Evolutionary conservation across 306 rosid genomes (phyloP).

Genomic region (Bauhinia variegata): DNA sequence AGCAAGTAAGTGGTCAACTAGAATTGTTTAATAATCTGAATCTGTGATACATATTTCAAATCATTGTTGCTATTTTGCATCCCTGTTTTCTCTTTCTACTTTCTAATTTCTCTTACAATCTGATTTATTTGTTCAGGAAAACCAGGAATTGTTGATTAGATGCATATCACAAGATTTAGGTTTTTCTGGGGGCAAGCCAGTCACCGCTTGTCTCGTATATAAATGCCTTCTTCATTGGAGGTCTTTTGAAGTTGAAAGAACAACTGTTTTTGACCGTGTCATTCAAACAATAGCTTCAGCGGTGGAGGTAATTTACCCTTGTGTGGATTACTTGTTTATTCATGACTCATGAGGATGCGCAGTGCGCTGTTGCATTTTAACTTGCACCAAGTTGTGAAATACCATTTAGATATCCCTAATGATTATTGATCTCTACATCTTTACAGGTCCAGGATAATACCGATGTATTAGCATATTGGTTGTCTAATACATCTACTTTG

Average conservation of each 20-base stretch:
- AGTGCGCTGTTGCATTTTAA: slow-evolving; percentile 35
- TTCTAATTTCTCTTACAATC: slow-evolving; percentile 19
- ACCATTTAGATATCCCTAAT: slow-evolving; percentile 34
- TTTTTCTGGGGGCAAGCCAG: slow-evolving; percentile 89
- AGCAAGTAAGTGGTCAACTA: slow-evolving; percentile 77
- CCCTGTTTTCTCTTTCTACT: slow-evolving; percentile 27
- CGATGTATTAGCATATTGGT: slow-evolving; percentile 92
- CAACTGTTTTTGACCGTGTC: slow-evolving; percentile 88
- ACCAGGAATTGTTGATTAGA: slow-evolving; percentile 88
- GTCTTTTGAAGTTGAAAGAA: slow-evolving; percentile 98
- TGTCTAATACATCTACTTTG: slow-evolving; percentile 94
- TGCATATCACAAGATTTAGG: slow-evolving; percentile 96
- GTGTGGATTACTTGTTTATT: too few species aligned
- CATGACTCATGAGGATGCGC: too few species aligned
- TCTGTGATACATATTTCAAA: slow-evolving; percentile 29
- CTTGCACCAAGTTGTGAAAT: slow-evolving; percentile 23
- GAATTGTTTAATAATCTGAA: too few species aligned
- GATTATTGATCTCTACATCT: slow-evolving; percentile 33
- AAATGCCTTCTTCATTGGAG: slow-evolving; percentile 99
- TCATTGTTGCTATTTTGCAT: slow-evolving; percentile 20
- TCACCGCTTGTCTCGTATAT: slow-evolving; percentile 92
- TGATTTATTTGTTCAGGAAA: slow-evolving; percentile 72
- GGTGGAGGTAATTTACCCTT: slow-evolving; percentile 66
- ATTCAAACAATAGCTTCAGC: slow-evolving; percentile 98
- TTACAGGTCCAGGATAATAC: slow-evolving; percentile 87